Base-by-base conservation (phyloP, 768 basidiomycete genomes). In the Trametes punicea region DNA sequence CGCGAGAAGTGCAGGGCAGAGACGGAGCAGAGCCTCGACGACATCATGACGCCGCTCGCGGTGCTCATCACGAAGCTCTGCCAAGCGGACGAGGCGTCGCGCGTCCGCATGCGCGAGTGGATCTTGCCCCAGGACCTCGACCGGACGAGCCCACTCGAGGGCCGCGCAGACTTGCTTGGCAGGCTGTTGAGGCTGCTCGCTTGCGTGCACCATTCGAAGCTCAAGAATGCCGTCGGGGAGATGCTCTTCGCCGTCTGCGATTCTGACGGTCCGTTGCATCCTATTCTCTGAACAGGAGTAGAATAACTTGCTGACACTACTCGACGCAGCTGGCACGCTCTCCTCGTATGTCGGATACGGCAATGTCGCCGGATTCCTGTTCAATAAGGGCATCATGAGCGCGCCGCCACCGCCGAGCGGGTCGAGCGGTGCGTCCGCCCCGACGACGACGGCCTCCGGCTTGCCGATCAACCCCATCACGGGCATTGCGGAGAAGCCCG, bases 321-420 rank as follows among this genome's bases (percentile, higher is more conserved):
- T 6, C n/a, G n/a, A n/a, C 53, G 6, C 65, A 85, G 93, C 89
- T n/a, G 75, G 80, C 5, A 81, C 77, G 0, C 74, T 98, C 15
- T 81, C 83, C n/a, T 79, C 83, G 4, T 81, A 88, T 40, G 80
- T 97, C 49, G 96, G 96, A 6, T 99, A 99, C 64, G 96, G 96
- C 38, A 94, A 94, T 67, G 93, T 94, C 38, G 93, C 94, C 0
- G 97, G 97, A 0, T 90, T 93, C 77, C 77, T 99, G 23, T 95
- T 93, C 75, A 85, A 89, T 67, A 95, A 93, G 66, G 94, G 93
- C 15, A 78, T 98, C 63, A 77, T 89, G 65, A 79, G 70, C 52
- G 80, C 83, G 6, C 88, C 85, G 1, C 76, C 64, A 7, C 60
- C 65, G 18, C 64, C 67, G 15, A 61, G 73, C 16, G 65, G 67